Evolutionary conservation across 1,284 basidiomycete genomes (phyloP).

Genomic region (Naganishia sp.): DNA sequence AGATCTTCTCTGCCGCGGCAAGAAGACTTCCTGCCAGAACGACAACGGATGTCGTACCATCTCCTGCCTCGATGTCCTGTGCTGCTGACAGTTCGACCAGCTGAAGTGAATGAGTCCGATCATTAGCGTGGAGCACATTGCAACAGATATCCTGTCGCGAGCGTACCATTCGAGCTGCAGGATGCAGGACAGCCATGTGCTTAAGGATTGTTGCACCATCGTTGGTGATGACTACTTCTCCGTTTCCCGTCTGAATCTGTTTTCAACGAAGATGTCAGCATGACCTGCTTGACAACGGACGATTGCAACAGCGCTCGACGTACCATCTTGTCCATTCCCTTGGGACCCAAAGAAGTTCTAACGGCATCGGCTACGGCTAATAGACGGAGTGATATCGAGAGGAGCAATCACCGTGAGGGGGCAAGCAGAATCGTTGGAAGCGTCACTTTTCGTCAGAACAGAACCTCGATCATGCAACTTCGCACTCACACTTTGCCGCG

Average conservation of each 20-base stretch:
- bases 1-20: slow-evolving; percentile 94
- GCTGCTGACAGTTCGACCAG: slow-evolving; percentile 96
- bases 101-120: slow-evolving; percentile 53
- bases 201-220: slow-evolving; percentile 98
- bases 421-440: not conserved
- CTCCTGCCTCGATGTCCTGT: slow-evolving; percentile 98
- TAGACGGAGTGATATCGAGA: not conserved
- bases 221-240: slow-evolving; percentile 97
- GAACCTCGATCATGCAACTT: slow-evolving; percentile 5
- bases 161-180: slow-evolving; percentile 92
- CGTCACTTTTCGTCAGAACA: slow-evolving; percentile 29
- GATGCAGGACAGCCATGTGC: slow-evolving; percentile 96
- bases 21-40: slow-evolving; percentile 92
- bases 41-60: slow-evolving; percentile 98
- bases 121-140: not conserved
- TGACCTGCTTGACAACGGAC: not conserved
- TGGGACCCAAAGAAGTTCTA: slow-evolving; percentile 91
- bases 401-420: not conserved
- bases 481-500: slow-evolving; percentile 78
- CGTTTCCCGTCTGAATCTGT: slow-evolving; percentile 95
- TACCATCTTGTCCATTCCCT: slow-evolving; percentile 99
- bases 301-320: slow-evolving; percentile 36
- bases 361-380: slow-evolving; percentile 96
- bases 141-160: slow-evolving; percentile 21
- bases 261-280: slow-evolving; percentile 9